Evolutionary conservation across 306 rosid genomes (phyloP).

Genomic region (Hippophae rhamnoides): DNA sequence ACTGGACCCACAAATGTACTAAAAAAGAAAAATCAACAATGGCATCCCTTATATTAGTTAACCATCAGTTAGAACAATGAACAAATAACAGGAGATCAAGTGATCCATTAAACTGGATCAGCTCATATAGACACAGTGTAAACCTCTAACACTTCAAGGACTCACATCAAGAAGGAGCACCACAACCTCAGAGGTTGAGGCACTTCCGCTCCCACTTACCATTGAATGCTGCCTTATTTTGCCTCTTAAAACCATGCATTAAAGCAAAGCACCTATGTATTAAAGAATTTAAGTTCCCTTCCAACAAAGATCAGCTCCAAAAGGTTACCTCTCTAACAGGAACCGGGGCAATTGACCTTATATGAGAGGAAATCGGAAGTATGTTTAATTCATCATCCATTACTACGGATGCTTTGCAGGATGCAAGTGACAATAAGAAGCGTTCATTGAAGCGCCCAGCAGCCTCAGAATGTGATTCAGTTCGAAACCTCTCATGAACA

Average conservation of each 20-base stretch:
- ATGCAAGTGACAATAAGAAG: conserved; percentile 78
- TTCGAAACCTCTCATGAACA: conserved; percentile 85
- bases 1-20: too few species aligned
- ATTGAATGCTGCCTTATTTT: background rate
- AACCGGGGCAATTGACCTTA: conserved; percentile 56
- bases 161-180: too few species aligned
- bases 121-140: too few species aligned
- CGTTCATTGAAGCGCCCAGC: conserved; percentile 90
- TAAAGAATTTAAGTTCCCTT: background rate
- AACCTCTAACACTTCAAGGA: too few species aligned
- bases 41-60: too few species aligned
- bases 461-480: conserved; percentile 82
- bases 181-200: too few species aligned
- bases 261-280: background rate
- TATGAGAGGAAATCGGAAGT: conserved; percentile 86
- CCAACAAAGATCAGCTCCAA: conserved; percentile 5
- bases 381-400: conserved; percentile 92
- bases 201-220: background rate
- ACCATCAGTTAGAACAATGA: too few species aligned
- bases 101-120: too few species aligned
- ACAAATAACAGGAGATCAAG: too few species aligned
- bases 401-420: conserved; percentile 75
- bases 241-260: background rate
- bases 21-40: too few species aligned
- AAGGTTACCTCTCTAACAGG: conserved; percentile 63